A percentile compares a stretch with the other conserved stretches of the same genome.
These are phyloP conservation scores for Cladorrhinum sp. DNA, from an alignment of 2,329 filamentous ascomycete species.

Conservation along the genomic window DNA sequence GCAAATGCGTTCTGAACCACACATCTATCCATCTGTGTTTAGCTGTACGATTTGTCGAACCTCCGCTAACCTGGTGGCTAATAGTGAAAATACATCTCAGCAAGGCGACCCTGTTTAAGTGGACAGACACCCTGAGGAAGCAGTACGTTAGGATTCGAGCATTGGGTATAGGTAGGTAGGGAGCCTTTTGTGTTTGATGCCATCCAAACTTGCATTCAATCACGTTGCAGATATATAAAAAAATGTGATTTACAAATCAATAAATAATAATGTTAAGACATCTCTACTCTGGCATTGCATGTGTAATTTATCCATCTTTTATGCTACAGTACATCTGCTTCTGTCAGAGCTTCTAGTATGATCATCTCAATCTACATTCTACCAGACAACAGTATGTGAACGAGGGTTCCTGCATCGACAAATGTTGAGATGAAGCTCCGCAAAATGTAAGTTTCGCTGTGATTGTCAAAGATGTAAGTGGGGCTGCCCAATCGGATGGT, in stretches of 20 bases:
- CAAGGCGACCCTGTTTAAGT: neutral
- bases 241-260: neutral
- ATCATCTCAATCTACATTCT: neutral
- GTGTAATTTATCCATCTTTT: no score
- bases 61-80: slow-evolving; percentile 9
- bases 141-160: neutral
- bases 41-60: neutral
- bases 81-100: neutral
- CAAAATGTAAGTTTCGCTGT: neutral
- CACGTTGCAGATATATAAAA: neutral
- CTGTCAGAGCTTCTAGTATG: neutral
- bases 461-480: neutral
- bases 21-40: neutral
- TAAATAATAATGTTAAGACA: no score
- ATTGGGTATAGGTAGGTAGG: neutral
- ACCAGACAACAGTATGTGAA: neutral
- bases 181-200: neutral
- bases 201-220: no score
- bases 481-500: neutral
- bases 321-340: neutral
- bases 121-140: neutral
- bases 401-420: neutral
- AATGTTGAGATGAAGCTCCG: neutral
- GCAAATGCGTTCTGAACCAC: slow-evolving; percentile 67
- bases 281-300: no score